phyloP scores from a whole-genome alignment of 2,329 filamentous ascomycete species.

The Teratosphaeria viscida region DNA sequence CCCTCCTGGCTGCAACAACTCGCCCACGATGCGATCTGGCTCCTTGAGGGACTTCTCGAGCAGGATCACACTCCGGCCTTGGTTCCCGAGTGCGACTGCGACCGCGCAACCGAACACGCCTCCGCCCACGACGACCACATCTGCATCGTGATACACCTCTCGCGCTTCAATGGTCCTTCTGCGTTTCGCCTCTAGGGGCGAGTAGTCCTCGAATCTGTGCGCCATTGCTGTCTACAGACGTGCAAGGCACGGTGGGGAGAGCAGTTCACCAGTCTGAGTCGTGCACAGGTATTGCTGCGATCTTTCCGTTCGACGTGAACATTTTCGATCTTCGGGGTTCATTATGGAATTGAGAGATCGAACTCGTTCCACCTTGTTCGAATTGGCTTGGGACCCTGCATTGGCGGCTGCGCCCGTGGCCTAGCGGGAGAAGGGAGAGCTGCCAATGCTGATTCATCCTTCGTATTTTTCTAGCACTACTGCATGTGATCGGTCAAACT shows the following conservation, averaged over 20 bases:
- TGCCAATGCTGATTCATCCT: not conserved
- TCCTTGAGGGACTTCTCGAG: constrained; percentile 84
- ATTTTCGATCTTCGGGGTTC: not conserved
- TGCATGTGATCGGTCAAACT: not conserved
- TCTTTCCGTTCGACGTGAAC: not conserved
- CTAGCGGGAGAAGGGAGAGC: not conserved
- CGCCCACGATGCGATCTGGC: constrained; percentile 91
- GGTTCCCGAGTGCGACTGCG: constrained; percentile 73
- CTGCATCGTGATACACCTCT: constrained; percentile 48
- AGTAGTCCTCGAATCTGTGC: not conserved
- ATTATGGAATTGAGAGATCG: not conserved
- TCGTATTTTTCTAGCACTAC: too few relatives aligned
- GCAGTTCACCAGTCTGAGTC: not conserved
- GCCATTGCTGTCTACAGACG: not conserved
- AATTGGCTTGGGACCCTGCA: not conserved
- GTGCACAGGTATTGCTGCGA: not conserved
- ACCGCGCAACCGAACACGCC: constrained; percentile 82
- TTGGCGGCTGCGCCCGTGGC: not conserved
- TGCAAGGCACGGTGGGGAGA: not conserved
- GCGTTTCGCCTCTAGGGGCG: constrained; percentile 1
- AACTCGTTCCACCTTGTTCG: not conserved
- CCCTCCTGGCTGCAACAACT: constrained; percentile 87
- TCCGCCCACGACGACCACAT: constrained; percentile 85
- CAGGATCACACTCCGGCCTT: constrained; percentile 82
- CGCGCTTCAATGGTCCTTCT: not conserved